Evolutionary conservation across 2,329 filamentous ascomycete genomes (phyloP).

Genomic region (Fusarium foetens): DNA sequence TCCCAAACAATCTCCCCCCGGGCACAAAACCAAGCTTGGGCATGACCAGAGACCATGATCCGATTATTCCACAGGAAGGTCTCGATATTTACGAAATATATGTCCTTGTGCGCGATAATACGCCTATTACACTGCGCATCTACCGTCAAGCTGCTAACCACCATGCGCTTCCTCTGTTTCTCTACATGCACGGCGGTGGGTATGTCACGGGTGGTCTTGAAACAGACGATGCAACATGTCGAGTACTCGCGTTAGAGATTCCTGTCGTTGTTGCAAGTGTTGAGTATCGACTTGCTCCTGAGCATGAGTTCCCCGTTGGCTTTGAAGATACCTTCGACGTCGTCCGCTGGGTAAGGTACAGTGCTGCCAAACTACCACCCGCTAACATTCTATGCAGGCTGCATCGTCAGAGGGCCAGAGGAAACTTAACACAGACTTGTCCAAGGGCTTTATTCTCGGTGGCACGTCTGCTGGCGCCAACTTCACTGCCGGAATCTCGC

Average conservation of each 20-base stretch:
- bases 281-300: constrained; percentile 62
- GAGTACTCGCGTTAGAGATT: constrained; percentile 37
- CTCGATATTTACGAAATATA: constrained; percentile 40
- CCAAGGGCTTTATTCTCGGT: constrained; percentile 59
- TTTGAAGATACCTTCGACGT: constrained; percentile 59
- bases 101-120: constrained; percentile 33
- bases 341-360: constrained; percentile 39
- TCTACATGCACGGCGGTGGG: constrained; percentile 45
- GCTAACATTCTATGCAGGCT: constrained; percentile 6
- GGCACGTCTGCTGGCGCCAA: constrained; percentile 64
- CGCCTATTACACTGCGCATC: constrained; percentile 32
- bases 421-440: constrained; percentile 53
- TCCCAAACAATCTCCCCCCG: constrained; percentile 40
- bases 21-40: constrained; percentile 11
- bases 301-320: constrained; percentile 58
- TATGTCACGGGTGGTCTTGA: constrained; percentile 43
- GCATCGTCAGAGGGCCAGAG: constrained; percentile 37
- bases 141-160: constrained; percentile 29
- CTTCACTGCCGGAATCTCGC: constrained; percentile 58
- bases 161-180: constrained; percentile 28
- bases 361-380: too few species aligned
- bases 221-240: constrained; percentile 43
- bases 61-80: constrained; percentile 36
- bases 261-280: constrained; percentile 56
- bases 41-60: constrained; percentile 35